phyloP scores from a whole-genome alignment of 2,329 filamentous ascomycete species.

The Aspergillus aculeatus region DNA sequence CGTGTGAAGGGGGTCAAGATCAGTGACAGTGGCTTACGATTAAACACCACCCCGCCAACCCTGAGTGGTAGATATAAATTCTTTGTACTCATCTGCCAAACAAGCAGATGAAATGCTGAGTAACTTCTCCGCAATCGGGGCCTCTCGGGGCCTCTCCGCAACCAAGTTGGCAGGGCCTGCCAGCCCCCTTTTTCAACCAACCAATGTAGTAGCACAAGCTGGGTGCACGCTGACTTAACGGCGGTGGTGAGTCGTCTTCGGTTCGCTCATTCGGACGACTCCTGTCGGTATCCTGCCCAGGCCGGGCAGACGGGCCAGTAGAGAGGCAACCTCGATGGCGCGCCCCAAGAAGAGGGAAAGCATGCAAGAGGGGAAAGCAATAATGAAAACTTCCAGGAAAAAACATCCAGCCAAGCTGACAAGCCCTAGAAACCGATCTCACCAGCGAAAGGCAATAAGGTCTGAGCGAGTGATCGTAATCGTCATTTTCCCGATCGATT shows the following conservation, averaged over 20 bases:
- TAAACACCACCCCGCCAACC: neutral
- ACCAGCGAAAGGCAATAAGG: neutral
- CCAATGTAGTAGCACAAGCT: conserved; percentile 6
- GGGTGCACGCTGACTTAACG: neutral
- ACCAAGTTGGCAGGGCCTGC: neutral
- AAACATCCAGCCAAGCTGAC: neutral
- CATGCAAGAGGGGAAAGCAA: neutral
- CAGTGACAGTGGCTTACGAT: conserved; percentile 1
- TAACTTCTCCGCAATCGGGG: neutral
- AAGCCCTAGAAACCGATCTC: neutral
- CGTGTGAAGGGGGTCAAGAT: neutral
- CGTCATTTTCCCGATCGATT: neutral
- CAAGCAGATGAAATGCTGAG: neutral
- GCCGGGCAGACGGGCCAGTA: neutral
- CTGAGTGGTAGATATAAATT: neutral
- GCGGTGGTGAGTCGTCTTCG: neutral
- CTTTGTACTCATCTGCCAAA: conserved; percentile 3
- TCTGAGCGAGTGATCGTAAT: neutral
- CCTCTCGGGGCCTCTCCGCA: neutral
- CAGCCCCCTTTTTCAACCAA: neutral
- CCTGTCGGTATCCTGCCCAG: conserved; percentile 8
- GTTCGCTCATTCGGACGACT: neutral
- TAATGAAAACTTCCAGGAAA: neutral
- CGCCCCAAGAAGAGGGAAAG: neutral
- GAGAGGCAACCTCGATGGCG: neutral